Evolutionary conservation across 2,329 filamentous ascomycete genomes (phyloP).

Genomic region (Pseudomassariella vexata): DNA sequence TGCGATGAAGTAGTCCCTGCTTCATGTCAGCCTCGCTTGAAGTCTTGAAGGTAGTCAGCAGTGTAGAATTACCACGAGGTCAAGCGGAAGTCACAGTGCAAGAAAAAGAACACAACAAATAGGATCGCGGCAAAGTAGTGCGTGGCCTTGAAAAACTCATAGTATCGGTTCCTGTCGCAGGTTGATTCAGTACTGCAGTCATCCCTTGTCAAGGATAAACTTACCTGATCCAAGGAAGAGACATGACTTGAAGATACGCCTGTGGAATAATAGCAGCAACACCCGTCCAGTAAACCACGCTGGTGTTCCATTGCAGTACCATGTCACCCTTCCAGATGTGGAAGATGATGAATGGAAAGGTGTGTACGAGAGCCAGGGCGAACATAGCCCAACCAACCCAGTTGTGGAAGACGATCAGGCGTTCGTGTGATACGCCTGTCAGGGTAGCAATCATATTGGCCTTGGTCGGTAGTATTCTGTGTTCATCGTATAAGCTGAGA

Average conservation of each 20-base stretch:
- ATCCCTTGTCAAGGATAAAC: conserved; percentile 4
- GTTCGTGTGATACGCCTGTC: conserved; percentile 52
- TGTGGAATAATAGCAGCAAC: conserved; percentile 47
- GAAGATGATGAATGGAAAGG: conserved; percentile 53
- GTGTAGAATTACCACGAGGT: conserved; percentile 39
- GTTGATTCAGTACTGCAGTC: not conserved
- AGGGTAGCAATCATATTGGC: conserved; percentile 48
- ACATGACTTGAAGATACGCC: conserved; percentile 49
- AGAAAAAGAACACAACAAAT: conserved; percentile 55
- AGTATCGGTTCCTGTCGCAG: conserved; percentile 40
- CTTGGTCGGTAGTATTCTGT: conserved; percentile 42
- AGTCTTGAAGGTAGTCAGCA: not conserved
- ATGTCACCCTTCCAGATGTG: conserved; percentile 43
- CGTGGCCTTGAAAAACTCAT: conserved; percentile 56
- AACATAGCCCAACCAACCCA: conserved; percentile 53
- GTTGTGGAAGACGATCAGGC: conserved; percentile 49
- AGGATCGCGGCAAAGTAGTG: conserved; percentile 46
- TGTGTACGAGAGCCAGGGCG: conserved; percentile 49
- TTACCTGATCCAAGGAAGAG: conserved; percentile 42
- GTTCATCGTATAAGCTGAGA: conserved; percentile 8
- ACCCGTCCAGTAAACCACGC: conserved; percentile 48
- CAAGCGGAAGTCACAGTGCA: conserved; percentile 51
- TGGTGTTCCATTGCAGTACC: conserved; percentile 35
- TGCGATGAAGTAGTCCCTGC: conserved; percentile 56
- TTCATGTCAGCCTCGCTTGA: conserved; percentile 1